Conservation (phyloP, 2,329 filamentous ascomycete genomes). For the Venturiaceae sp. region DNA sequence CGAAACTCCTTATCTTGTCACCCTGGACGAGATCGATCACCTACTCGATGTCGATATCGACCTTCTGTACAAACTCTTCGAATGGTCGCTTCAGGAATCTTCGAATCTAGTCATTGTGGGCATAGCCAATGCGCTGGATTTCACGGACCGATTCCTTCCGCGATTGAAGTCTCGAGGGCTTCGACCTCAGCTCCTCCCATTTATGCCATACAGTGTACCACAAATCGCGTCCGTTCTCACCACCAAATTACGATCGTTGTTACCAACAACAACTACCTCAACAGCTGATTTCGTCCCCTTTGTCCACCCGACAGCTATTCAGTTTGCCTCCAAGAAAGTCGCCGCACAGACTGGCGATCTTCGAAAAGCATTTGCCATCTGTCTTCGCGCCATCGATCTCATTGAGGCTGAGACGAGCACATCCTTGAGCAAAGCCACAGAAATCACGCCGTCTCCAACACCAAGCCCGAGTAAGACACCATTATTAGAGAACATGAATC, state of each 20-base stretch:
- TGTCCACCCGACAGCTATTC: conserved; percentile 86
- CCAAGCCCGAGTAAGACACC: conserved; percentile 65
- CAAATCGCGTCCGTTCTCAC: conserved; percentile 87
- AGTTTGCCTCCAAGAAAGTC: conserved; percentile 90
- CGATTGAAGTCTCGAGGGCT: conserved; percentile 87
- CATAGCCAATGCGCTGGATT: conserved; percentile 90
- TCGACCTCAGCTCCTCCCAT: conserved; percentile 81
- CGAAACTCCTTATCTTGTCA: conserved; percentile 61
- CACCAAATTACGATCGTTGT: conserved; percentile 66
- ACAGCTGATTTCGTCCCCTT: conserved; percentile 63
- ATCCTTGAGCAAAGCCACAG: conserved; percentile 52
- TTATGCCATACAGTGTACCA: conserved; percentile 79
- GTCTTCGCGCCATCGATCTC: conserved; percentile 78
- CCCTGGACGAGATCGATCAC: conserved; percentile 91
- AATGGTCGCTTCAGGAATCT: conserved; percentile 79
- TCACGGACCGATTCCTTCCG: conserved; percentile 91
- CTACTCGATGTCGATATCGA: conserved; percentile 82
- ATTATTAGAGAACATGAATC: conserved; percentile 72
- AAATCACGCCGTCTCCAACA: conserved; percentile 34
- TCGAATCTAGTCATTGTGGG: conserved; percentile 79
- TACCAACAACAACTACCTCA: conserved; percentile 43
- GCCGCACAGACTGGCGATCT: conserved; percentile 89
- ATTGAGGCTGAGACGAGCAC: conserved; percentile 75
- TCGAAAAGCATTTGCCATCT: conserved; percentile 91
- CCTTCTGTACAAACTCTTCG: conserved; percentile 86